Evolutionary conservation across 495 filamentous ascomycete species (phyloP), one percentile per base, ranked within the genome.

Genomic region (Penicillium daleae): DNA sequence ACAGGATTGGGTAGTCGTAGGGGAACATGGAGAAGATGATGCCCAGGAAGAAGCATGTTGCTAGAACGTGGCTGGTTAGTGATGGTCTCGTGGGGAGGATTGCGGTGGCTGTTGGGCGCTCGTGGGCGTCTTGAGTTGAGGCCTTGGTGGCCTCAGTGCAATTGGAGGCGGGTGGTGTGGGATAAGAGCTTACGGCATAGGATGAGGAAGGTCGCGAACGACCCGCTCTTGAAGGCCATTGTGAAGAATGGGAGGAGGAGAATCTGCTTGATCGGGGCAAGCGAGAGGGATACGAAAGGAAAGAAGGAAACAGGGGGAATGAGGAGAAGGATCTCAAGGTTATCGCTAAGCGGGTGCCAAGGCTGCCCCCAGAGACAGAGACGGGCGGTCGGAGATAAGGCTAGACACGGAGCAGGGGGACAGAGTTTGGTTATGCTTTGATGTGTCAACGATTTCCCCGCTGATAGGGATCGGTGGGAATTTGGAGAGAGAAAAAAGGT

Each of bases 1-100:
- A 99, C 37, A 99, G 91, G 61, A 97, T 89, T 53, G 93, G 92
- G 82, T 93, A 97, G 86, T 99, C 95, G 83, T 97, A 98, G 61
- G 96, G 92, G 80, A 97, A 96, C 67, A 88, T 85, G 74, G 92
- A 92, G 89, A 98, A 99, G 78, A 99, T 89, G 73, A 98, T 95
- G 67, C 95, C 95, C 60, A 99, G 89, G 87, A 96, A 95, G 86
- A 99, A 99, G 72, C 89, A 93, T 32, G 89, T 92, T 62, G 93
- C 91, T 95, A 73, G 60, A 49, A 15, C 0, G 39, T 12, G 40
- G 56, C 61, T 51, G 42, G 58, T 64, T 17, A 19, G 21, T 67
- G 29, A 39, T 59, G 46, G 40, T 53, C 33, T 56, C 35, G 60
- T 66, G 57, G 32, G 60, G 27, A 48, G n/a, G 12, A 26, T 6